Evolutionary conservation across 768 basidiomycete genomes (phyloP).

Genomic region (Russula dissimulans): DNA sequence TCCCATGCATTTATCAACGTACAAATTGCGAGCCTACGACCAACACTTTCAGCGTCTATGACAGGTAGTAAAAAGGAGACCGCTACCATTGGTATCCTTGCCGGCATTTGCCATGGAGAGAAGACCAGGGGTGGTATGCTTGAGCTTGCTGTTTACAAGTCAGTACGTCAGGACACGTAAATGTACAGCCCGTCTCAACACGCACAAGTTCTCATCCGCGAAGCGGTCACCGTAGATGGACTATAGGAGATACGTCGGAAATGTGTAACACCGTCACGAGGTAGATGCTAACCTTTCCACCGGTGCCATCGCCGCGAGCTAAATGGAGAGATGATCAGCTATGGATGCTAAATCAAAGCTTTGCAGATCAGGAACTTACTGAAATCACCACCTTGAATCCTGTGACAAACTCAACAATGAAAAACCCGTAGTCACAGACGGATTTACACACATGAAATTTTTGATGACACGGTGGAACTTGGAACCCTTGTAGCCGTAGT

Average conservation of each 20-base stretch:
- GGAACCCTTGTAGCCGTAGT: constrained; percentile 90
- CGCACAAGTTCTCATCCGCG: constrained; percentile 93
- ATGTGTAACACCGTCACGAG: neutral
- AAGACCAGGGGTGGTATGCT: constrained; percentile 79
- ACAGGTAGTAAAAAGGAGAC: neutral
- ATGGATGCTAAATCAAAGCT: constrained; percentile 9
- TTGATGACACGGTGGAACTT: constrained; percentile 96
- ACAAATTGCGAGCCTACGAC: constrained; percentile 73
- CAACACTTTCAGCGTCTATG: constrained; percentile 7
- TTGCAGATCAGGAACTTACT: constrained; percentile 43
- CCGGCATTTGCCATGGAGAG: constrained; percentile 95
- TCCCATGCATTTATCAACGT: constrained; percentile 23
- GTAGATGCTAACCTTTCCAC: constrained; percentile 58
- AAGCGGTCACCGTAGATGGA: constrained; percentile 90
- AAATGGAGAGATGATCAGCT: constrained; percentile 4
- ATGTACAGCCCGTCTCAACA: neutral
- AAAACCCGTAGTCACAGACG: constrained; percentile 19
- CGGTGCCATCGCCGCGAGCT: constrained; percentile 84
- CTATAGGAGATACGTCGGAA: constrained; percentile 26
- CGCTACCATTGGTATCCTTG: constrained; percentile 82
- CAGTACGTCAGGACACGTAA: neutral
- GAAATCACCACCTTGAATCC: constrained; percentile 99
- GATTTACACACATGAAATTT: constrained; percentile 62
- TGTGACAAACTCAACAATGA: constrained; percentile 22
- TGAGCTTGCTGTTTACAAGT: constrained; percentile 68